These are phyloP conservation scores for Geranomyces variabilis DNA, from an alignment of 192 early-diverging fungal genomes.

Conservation along the genomic window DNA sequence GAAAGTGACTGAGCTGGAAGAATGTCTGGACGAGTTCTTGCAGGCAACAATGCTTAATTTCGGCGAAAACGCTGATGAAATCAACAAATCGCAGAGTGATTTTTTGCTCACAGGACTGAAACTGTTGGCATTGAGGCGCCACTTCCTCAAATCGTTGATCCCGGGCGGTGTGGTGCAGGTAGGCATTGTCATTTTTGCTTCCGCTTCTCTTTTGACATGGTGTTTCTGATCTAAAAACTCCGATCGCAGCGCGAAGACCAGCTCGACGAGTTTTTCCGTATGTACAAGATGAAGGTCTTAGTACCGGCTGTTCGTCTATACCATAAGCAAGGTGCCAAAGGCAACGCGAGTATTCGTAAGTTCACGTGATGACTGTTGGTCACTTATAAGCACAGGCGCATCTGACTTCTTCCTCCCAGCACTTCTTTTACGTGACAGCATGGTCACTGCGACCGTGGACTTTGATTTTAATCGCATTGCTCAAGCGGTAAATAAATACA, in stretches of 20 bases:
- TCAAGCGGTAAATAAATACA: constrained; percentile 40
- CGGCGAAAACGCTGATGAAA: constrained; percentile 51
- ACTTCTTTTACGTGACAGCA: constrained; percentile 47
- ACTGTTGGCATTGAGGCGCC: constrained; percentile 41
- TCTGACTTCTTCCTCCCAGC: constrained; percentile 16
- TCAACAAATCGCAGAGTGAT: constrained; percentile 51
- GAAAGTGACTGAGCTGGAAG: constrained; percentile 53
- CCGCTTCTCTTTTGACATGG: no score
- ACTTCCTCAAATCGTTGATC: constrained; percentile 37
- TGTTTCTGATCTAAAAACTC: no score
- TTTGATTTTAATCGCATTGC: constrained; percentile 54
- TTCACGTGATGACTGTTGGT: background rate
- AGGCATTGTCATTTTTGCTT: background rate
- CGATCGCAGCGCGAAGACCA: constrained; percentile 32
- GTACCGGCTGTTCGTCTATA: constrained; percentile 52
- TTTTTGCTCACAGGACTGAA: constrained; percentile 45
- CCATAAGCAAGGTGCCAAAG: constrained; percentile 51
- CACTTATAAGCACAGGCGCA: background rate
- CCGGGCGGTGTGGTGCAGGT: constrained; percentile 15
- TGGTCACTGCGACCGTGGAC: constrained; percentile 47
- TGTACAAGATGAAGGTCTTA: constrained; percentile 54
- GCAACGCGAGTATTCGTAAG: constrained; percentile 47
- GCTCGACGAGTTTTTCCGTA: constrained; percentile 43
- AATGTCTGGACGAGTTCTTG: constrained; percentile 51
- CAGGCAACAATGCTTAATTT: constrained; percentile 51